Conservation (phyloP, 805 yeast genomes). For the Metschnikowia koreensis region DNA sequence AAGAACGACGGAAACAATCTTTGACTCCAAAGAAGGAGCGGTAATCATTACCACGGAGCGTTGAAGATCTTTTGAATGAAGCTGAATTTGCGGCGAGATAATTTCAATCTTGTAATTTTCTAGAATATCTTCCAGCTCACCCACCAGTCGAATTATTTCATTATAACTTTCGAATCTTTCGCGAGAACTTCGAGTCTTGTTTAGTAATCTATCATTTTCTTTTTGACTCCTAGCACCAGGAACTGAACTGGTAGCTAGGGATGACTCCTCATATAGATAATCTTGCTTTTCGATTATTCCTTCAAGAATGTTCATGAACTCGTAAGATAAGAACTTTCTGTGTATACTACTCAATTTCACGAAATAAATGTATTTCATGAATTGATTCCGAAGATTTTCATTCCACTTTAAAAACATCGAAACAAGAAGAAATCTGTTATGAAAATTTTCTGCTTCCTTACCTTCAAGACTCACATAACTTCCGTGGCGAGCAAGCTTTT, state of each 20-base stretch:
- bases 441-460: constrained; percentile 21
- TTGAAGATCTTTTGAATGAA: constrained; percentile 37
- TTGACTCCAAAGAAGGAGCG: constrained; percentile 67
- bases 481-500: constrained; percentile 8
- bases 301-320: constrained; percentile 33
- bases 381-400: constrained; percentile 30
- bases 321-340: constrained; percentile 33
- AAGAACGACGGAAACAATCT: constrained; percentile 63
- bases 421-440: constrained; percentile 38
- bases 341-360: constrained; percentile 29
- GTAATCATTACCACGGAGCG: constrained; percentile 66
- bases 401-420: constrained; percentile 45
- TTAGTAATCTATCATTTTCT: background rate
- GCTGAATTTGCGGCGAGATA: constrained; percentile 44
- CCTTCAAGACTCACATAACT: constrained; percentile 6
- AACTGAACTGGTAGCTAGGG: constrained; percentile 6
- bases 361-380: constrained; percentile 37
- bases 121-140: constrained; percentile 28
- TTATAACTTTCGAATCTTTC: constrained; percentile 34
- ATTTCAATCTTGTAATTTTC: constrained; percentile 40
- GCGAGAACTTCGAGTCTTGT: constrained; percentile 12
- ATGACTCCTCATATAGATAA: constrained; percentile 50
- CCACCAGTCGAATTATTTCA: constrained; percentile 25
- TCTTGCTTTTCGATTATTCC: constrained; percentile 26
- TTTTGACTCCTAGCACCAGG: background rate